phyloP scores from a whole-genome alignment of 2,329 filamentous ascomycete species.

The Cryphonectria radicalis region DNA sequence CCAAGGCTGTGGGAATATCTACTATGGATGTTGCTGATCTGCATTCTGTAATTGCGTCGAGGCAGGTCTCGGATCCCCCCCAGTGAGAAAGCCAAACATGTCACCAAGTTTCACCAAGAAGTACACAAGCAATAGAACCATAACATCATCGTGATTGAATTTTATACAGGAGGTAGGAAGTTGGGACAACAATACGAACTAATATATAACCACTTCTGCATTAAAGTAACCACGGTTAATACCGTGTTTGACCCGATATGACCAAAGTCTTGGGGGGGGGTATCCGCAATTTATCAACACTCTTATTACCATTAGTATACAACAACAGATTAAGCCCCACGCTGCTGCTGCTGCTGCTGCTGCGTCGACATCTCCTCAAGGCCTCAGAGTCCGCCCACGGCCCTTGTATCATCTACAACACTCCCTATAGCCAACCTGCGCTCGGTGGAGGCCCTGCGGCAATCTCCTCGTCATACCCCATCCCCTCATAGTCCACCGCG shows the following conservation, averaged over 20 bases:
- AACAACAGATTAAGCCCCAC: constrained; percentile 7
- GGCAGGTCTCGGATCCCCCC: background rate
- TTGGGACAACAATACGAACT: background rate
- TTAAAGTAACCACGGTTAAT: background rate
- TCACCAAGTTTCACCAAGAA: no score
- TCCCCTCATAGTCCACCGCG: constrained; percentile 25
- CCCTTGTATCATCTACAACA: background rate
- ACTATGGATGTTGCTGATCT: background rate
- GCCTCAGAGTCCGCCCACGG: no score
- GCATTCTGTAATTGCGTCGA: background rate
- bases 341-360: no score
- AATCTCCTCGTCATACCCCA: constrained; percentile 28
- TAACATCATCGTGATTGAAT: background rate
- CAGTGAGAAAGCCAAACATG: background rate
- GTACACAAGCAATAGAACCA: background rate
- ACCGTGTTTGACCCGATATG: no score
- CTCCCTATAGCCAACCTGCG: constrained; percentile 24
- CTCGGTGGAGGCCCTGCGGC: constrained; percentile 22
- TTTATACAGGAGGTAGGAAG: background rate
- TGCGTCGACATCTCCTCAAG: no score
- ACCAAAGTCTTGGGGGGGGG: background rate
- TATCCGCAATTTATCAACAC: constrained; percentile 4
- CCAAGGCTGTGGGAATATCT: background rate
- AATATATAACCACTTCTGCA: background rate
- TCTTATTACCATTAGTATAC: constrained; percentile 23